These are phyloP conservation scores for Globisporangium cystogenes DNA, from an alignment of 352 stramenopile species.

Conservation along the genomic window DNA sequence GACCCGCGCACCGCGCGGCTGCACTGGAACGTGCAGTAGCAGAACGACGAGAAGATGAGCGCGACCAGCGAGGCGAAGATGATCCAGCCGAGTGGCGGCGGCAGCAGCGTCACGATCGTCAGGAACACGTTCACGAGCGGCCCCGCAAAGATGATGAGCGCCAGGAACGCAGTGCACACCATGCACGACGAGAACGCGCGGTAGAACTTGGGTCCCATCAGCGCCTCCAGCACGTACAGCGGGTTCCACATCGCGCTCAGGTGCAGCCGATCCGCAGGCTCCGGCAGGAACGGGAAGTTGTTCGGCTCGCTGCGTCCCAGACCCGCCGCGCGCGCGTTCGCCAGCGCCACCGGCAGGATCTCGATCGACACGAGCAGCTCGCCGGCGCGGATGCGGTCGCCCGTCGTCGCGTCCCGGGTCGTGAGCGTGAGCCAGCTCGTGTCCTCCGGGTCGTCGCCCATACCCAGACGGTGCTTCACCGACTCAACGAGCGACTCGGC, in stretches of 20 bases:
- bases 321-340: constrained; percentile 55
- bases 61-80: constrained; percentile 41
- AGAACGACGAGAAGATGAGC: constrained; percentile 27
- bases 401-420: constrained; percentile 50
- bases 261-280: constrained; percentile 68
- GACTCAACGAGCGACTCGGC: constrained; percentile 64
- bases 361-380: constrained; percentile 73
- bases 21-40: constrained; percentile 57
- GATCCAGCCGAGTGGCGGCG: constrained; percentile 50
- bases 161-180: constrained; percentile 44
- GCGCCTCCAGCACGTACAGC: constrained; percentile 65
- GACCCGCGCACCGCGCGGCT: constrained; percentile 33
- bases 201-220: constrained; percentile 76
- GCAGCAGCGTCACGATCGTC: constrained; percentile 58
- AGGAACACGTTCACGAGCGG: constrained; percentile 70
- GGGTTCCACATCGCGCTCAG: constrained; percentile 83
- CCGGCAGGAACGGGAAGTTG: constrained; percentile 67
- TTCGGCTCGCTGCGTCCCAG: constrained; percentile 75
- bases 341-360: constrained; percentile 54
- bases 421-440: constrained; percentile 70
- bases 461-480: constrained; percentile 68
- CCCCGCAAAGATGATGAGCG: constrained; percentile 59
- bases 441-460: constrained; percentile 76
- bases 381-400: constrained; percentile 49
- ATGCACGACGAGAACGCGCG: constrained; percentile 60